phyloP scores from a whole-genome alignment of 768 basidiomycete genomes.

The Leccinellum luteum region DNA sequence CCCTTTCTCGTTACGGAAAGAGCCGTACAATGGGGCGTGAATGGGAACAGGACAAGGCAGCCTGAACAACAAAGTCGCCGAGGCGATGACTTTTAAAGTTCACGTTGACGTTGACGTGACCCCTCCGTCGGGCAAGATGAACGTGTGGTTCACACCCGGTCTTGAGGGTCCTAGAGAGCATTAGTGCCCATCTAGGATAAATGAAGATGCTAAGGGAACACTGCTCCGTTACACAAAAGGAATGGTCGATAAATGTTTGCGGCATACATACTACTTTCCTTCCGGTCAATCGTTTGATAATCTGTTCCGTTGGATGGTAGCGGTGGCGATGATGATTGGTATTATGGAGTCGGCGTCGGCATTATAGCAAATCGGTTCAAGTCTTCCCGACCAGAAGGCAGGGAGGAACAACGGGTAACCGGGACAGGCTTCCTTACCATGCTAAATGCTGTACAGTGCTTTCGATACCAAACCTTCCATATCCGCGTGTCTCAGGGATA shows the following conservation, averaged over 20 bases:
- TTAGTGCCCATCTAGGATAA: constrained; percentile 20
- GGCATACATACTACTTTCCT: not conserved
- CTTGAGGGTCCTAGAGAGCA: not conserved
- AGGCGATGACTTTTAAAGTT: constrained; percentile 9
- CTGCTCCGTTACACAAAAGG: constrained; percentile 10
- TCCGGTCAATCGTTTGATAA: constrained; percentile 4
- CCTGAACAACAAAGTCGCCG: not conserved
- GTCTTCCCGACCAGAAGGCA: not conserved
- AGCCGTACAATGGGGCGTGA: not conserved
- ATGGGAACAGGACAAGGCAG: not conserved
- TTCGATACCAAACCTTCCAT: constrained; percentile 30
- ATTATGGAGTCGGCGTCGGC: not conserved
- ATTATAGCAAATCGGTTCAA: not conserved
- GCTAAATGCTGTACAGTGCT: constrained; percentile 4
- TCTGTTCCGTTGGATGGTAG: not conserved
- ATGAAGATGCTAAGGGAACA: constrained; percentile 15
- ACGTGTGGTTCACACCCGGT: constrained; percentile 12
- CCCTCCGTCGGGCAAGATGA: not conserved
- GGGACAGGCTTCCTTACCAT: constrained; percentile 1
- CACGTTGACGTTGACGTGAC: constrained; percentile 10
- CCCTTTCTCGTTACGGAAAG: not conserved
- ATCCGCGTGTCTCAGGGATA: constrained; percentile 14
- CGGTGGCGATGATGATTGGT: not conserved
- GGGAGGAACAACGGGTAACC: constrained; percentile 7
- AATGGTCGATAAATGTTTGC: not conserved